Conservation (phyloP, 1,139 yeast genomes). For the Pichia sp. region DNA sequence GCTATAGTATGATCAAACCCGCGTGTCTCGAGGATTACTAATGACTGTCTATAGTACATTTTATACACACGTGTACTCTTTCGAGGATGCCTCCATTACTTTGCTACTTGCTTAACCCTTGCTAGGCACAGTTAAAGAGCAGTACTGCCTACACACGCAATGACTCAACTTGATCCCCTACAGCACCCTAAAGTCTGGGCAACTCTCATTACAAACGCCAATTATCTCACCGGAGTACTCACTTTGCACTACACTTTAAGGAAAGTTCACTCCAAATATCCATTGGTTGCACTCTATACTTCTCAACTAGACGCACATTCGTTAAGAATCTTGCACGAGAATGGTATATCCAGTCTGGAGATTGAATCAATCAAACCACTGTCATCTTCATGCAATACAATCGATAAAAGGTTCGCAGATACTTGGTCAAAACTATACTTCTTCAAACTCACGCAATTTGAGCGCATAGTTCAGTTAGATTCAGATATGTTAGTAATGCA, state of each 20-base stretch:
- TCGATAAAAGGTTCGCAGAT: conserved; percentile 46
- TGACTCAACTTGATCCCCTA: too few relatives aligned
- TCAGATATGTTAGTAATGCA: conserved; percentile 47
- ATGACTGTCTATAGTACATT: too few relatives aligned
- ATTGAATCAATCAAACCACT: conserved; percentile 37
- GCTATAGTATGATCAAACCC: too few relatives aligned
- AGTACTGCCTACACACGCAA: too few relatives aligned
- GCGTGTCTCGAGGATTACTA: too few relatives aligned
- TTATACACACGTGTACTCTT: too few relatives aligned
- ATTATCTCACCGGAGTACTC: conserved; percentile 42
- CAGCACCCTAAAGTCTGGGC: too few relatives aligned
- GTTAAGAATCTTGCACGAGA: conserved; percentile 30
- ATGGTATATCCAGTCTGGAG: conserved; percentile 35
- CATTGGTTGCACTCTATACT: conserved; percentile 45
- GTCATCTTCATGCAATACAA: conserved; percentile 33
- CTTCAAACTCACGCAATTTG: conserved; percentile 39
- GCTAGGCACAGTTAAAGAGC: too few relatives aligned
- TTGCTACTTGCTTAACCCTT: too few relatives aligned
- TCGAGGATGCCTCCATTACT: too few relatives aligned
- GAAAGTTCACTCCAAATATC: conserved; percentile 35
- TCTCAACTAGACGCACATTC: conserved; percentile 34
- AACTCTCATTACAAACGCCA: conserved; percentile 43
- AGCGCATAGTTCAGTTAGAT: conserved; percentile 46
- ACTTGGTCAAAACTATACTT: conserved; percentile 55
- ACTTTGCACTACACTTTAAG: conserved; percentile 41